Evolutionary conservation across 2,329 filamentous ascomycete genomes (phyloP), one percentile per base, ranked within the genome.

Genomic region (Bipolaris sorokiniana): DNA sequence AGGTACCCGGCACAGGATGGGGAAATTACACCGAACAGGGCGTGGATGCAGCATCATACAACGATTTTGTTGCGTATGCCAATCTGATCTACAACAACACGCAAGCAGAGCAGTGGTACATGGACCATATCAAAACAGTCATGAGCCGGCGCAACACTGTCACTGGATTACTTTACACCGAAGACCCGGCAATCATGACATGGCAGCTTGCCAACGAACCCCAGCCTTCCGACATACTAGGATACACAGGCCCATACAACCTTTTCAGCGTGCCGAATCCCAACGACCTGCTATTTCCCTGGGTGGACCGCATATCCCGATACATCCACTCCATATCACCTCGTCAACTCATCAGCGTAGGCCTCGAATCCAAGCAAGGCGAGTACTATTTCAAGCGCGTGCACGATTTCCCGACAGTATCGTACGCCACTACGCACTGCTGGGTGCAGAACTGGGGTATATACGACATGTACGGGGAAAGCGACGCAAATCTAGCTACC

Each of bases 171-270:
- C 28, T 68, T 1, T 78, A 78, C 59, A 73, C 58, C 6, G 70
- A 77, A 31, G 75, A 77, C 54, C 67, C 76, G 0, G 76, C 76
- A 1, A 71, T 78, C 48, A 78, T 78, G 76, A 77, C 76, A 15
- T 78, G 76, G 76, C 73, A 78, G 55, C 63, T 77, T 7, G 76
- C 76, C 26, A 78, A 78, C 48, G 76, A 78, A 54, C 76, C 76
- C 3, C 76, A 78, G 45, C 66, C 69, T 4, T 64, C 67, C 5
- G 63, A 69, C 7, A 51, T 64, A 22, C 54, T 69, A 2, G 66
- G 66, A 9, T 72, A 68, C 49, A 58, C 67, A 7, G 72, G 72
- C n/a, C 51, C 58, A 1, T 70, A 71, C 58, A 56, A 57, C 22
- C 59, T 76, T n/a, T 65, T 61, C 46, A 59, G 71, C 4, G 58